Conservation (phyloP, 2,329 filamentous ascomycete genomes). For the Colletotrichum agaves region DNA sequence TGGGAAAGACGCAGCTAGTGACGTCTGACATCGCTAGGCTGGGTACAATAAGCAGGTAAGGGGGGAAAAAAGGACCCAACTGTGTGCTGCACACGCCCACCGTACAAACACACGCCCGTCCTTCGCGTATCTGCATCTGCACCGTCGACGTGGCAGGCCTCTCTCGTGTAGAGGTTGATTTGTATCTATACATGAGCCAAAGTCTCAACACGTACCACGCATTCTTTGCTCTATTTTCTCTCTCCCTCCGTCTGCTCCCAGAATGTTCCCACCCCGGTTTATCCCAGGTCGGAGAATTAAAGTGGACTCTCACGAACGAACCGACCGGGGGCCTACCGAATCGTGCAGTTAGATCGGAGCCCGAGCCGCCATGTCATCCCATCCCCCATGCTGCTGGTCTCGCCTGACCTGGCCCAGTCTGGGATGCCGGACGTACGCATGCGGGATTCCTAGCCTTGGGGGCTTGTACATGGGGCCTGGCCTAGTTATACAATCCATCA, state of each 20-base stretch:
- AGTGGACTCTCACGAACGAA: constrained; percentile 31
- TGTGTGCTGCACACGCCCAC: constrained; percentile 22
- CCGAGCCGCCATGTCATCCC: constrained; percentile 35
- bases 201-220: constrained; percentile 9
- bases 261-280: constrained; percentile 12
- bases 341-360: constrained; percentile 37
- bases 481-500: neutral
- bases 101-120: constrained; percentile 13
- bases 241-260: constrained; percentile 1
- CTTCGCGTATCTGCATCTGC: constrained; percentile 36
- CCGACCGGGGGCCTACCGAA: constrained; percentile 34
- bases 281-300: constrained; percentile 34
- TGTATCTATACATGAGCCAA: constrained; percentile 22
- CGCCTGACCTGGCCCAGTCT: neutral
- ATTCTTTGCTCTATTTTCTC: neutral
- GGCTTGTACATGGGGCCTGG: neutral
- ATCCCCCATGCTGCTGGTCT: constrained; percentile 15
- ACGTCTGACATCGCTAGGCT: constrained; percentile 34
- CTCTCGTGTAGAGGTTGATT: constrained; percentile 11
- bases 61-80: constrained; percentile 2
- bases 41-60: neutral
- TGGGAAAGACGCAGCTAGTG: constrained; percentile 29
- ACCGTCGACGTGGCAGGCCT: constrained; percentile 32
- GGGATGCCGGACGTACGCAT: constrained; percentile 8
- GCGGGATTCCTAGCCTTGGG: constrained; percentile 9